Evolutionary conservation across 1,284 basidiomycete species (phyloP).

Genomic region (Golubevia sp.): DNA sequence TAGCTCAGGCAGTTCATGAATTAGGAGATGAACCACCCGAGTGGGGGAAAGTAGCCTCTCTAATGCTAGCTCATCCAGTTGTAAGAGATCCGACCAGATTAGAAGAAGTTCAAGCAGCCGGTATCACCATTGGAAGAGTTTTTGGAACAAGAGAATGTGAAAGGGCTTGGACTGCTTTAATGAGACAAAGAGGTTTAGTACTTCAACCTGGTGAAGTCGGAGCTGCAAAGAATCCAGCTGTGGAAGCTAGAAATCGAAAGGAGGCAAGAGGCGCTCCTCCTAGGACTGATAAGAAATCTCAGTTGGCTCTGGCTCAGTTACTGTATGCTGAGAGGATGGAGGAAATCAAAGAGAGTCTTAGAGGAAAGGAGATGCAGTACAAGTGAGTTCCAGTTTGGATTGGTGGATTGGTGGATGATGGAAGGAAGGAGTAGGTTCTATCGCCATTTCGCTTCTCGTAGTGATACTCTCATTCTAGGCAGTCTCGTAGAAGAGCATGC

Average conservation of each 20-base stretch:
- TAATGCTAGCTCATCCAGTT: conserved; percentile 42
- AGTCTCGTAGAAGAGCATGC: no score
- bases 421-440: no score
- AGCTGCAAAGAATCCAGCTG: neutral
- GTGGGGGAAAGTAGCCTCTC: conserved; percentile 37
- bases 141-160: conserved; percentile 48
- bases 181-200: conserved; percentile 30
- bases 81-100: conserved; percentile 22
- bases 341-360: conserved; percentile 38
- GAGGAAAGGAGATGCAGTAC: conserved; percentile 40
- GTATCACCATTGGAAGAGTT: conserved; percentile 34
- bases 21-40: conserved; percentile 39
- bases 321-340: conserved; percentile 48
- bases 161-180: conserved; percentile 38
- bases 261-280: conserved; percentile 32
- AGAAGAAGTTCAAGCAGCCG: conserved; percentile 30
- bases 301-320: conserved; percentile 46
- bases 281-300: conserved; percentile 23
- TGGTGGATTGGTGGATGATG: no score
- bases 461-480: no score
- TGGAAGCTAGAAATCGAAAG: conserved; percentile 17
- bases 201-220: neutral
- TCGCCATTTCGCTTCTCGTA: no score
- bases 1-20: conserved; percentile 52
- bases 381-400: conserved; percentile 5